Evolutionary conservation across 2,329 filamentous ascomycete species (phyloP).

Genomic region (Aurifilum marmelostoma): DNA sequence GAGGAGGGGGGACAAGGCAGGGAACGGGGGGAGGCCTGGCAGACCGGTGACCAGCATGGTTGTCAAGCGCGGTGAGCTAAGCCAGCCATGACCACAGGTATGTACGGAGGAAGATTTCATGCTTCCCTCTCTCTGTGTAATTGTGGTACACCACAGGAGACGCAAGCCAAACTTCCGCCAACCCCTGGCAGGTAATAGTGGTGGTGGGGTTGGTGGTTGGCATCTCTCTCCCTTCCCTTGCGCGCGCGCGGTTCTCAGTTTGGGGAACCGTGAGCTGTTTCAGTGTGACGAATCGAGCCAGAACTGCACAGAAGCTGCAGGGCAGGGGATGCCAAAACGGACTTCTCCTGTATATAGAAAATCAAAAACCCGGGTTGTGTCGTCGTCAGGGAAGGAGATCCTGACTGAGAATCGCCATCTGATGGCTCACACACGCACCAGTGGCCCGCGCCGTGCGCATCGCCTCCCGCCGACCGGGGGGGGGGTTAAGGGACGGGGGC

Average conservation of each 20-base stretch:
- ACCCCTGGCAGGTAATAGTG: background rate
- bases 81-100: background rate
- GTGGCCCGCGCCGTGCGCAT: slow-evolving; percentile 23
- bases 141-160: background rate
- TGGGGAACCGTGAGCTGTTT: background rate
- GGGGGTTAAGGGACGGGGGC: too few relatives aligned
- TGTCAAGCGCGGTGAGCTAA: slow-evolving; percentile 3
- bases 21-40: background rate
- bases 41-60: slow-evolving; percentile 1
- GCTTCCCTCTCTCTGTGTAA: background rate
- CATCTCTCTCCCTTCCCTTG: background rate
- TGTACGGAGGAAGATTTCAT: background rate
- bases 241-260: background rate
- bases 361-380: background rate
- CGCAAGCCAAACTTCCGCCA: background rate
- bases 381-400: slow-evolving; percentile 7
- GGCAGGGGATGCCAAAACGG: background rate
- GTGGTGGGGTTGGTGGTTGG: too few relatives aligned
- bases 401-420: slow-evolving; percentile 9
- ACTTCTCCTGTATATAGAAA: background rate
- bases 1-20: background rate
- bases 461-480: slow-evolving; percentile 11
- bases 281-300: background rate
- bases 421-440: slow-evolving; percentile 1
- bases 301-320: background rate